Conservation (phyloP, 371 early-diverging fungal species). For the Funneliformis caledonium region DNA sequence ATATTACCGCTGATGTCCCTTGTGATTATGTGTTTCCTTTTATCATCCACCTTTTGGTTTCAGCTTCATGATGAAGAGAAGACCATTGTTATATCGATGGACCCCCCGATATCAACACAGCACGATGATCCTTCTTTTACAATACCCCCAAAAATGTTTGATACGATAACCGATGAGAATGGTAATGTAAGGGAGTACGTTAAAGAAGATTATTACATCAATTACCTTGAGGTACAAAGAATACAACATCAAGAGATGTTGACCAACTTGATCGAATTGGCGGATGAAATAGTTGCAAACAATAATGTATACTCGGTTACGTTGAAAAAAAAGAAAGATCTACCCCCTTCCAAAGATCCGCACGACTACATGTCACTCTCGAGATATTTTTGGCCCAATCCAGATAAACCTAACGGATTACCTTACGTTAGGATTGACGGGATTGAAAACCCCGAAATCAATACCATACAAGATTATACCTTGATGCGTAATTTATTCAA, state of each 20-base stretch:
- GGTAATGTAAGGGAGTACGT: slow-evolving; percentile 7
- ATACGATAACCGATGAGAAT: not conserved
- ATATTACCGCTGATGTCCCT: no score
- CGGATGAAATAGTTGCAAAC: slow-evolving; percentile 44
- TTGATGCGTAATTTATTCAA: slow-evolving; percentile 51
- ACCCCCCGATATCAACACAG: no score
- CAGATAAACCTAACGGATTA: slow-evolving; percentile 46
- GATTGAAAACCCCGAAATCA: slow-evolving; percentile 57
- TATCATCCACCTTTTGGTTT: no score
- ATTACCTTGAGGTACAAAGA: not conserved
- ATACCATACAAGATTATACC: slow-evolving; percentile 51
- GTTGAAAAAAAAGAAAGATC: slow-evolving; percentile 51
- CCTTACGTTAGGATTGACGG: slow-evolving; percentile 57
- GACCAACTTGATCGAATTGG: not conserved
- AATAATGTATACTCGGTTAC: slow-evolving; percentile 54
- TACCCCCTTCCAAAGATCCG: slow-evolving; percentile 52
- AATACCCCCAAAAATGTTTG: not conserved
- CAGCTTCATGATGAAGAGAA: no score
- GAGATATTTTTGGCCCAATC: slow-evolving; percentile 58
- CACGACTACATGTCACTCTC: slow-evolving; percentile 64
- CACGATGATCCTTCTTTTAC: no score
- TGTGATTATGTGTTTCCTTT: no score
- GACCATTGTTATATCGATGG: no score
- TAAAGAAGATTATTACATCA: not conserved
- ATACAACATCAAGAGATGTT: slow-evolving; percentile 22